Conservation (phyloP, 108 stramenopile species). For the Aurantiochytrium sp. region DNA sequence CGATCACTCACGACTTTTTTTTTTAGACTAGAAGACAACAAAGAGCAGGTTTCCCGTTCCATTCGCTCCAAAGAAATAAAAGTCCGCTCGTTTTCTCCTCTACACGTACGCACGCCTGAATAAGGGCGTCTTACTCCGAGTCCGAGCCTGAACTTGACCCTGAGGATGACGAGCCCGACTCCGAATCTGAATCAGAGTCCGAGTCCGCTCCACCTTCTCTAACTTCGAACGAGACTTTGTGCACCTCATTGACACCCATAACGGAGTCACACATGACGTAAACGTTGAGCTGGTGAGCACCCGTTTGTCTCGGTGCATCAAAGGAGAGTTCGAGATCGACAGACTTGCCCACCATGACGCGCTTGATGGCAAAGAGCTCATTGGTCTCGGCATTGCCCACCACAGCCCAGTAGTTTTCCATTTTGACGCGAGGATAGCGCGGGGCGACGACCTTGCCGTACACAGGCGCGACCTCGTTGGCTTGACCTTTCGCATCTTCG, state of each 20-base stretch:
- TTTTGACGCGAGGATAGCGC: constrained; percentile 77
- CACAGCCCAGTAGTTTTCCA: constrained; percentile 92
- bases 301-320: constrained; percentile 84
- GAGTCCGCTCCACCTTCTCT: constrained; percentile 51
- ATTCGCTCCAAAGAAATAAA: no score
- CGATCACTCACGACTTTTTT: no score
- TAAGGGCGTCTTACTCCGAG: no score
- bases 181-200: constrained; percentile 26
- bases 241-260: constrained; percentile 92
- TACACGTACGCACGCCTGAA: no score
- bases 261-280: constrained; percentile 98
- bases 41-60: no score
- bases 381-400: constrained; percentile 81
- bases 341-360: constrained; percentile 56
- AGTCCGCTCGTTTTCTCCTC: no score
- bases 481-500: constrained; percentile 52
- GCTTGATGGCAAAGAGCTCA: constrained; percentile 79
- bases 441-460: constrained; percentile 74
- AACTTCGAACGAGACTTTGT: constrained; percentile 70
- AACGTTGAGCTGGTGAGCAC: constrained; percentile 79
- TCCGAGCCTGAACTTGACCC: no score
- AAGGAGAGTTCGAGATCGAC: constrained; percentile 64
- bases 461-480: constrained; percentile 16
- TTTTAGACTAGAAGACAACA: no score
- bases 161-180: no score